Percentiles rank a stretch among this genome's conserved stretches.
Conservation (phyloP, 2,329 filamentous ascomycete genomes). For the Monosporascus sp. region DNA sequence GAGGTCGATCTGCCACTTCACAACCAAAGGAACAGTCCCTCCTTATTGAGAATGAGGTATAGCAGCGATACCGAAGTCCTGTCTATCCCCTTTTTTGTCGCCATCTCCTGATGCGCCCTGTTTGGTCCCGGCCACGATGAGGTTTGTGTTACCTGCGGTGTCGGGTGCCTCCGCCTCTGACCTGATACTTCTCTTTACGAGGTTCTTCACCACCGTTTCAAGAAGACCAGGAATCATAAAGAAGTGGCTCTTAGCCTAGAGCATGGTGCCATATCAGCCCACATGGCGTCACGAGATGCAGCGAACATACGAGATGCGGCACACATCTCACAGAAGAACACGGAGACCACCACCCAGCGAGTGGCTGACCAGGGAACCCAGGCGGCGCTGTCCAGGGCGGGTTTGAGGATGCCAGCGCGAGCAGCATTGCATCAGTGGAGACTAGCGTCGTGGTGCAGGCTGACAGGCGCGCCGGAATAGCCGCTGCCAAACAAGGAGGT, state of each 20-base stretch:
- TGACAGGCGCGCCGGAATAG: constrained; percentile 63
- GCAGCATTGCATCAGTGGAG: constrained; percentile 60
- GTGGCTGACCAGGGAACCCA: constrained; percentile 70
- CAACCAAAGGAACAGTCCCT: constrained; percentile 22
- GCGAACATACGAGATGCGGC: constrained; percentile 55
- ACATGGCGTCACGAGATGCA: constrained; percentile 64
- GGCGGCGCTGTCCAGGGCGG: constrained; percentile 44
- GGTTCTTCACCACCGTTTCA: constrained; percentile 28
- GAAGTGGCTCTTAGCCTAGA: constrained; percentile 42
- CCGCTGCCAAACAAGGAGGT: constrained; percentile 61
- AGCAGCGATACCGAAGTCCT: constrained; percentile 38
- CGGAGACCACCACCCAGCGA: constrained; percentile 73
- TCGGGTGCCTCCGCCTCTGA: constrained; percentile 9
- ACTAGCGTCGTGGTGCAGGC: constrained; percentile 54
- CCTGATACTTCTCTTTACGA: constrained; percentile 26
- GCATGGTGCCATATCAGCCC: constrained; percentile 33
- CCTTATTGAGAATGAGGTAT: constrained; percentile 47
- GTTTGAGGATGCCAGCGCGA: constrained; percentile 59
- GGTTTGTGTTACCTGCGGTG: constrained; percentile 7
- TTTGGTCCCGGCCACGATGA: constrained; percentile 18
- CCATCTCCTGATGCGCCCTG: constrained; percentile 25
- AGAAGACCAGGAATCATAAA: constrained; percentile 56
- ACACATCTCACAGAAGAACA: constrained; percentile 67
- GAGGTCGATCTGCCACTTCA: not conserved
- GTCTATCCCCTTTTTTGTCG: constrained; percentile 30